phyloP scores from a whole-genome alignment of 2,329 filamentous ascomycete species.

The Rachicladosporium sp. region DNA sequence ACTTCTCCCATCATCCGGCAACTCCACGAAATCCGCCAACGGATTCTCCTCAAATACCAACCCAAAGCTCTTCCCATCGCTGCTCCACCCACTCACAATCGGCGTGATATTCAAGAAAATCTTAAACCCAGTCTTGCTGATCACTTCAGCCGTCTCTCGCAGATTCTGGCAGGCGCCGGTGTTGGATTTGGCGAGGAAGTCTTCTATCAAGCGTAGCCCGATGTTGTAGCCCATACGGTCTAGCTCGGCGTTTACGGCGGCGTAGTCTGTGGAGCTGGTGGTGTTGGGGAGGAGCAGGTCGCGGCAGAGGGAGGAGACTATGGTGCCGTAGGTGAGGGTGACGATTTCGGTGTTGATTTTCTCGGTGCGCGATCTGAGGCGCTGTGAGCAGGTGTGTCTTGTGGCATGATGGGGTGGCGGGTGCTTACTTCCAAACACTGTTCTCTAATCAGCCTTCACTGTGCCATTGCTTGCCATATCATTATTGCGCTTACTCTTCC shows the following conservation, averaged over 20 bases:
- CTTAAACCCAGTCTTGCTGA: constrained; percentile 97
- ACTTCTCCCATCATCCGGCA: constrained; percentile 87
- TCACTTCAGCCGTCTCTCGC: constrained; percentile 90
- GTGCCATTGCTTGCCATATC: constrained; percentile 6
- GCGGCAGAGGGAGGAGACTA: constrained; percentile 90
- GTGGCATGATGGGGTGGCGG: neutral
- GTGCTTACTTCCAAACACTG: constrained; percentile 82
- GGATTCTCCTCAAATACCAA: constrained; percentile 95
- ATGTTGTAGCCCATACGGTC: constrained; percentile 99
- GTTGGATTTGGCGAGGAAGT: constrained; percentile 92
- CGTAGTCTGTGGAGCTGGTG: constrained; percentile 65
- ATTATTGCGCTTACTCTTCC: constrained; percentile 51
- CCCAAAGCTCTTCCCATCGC: constrained; percentile 91
- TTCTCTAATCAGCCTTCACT: constrained; percentile 22
- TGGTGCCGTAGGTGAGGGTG: constrained; percentile 92
- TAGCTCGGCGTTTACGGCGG: constrained; percentile 91
- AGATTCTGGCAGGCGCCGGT: constrained; percentile 85
- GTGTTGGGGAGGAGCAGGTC: constrained; percentile 49
- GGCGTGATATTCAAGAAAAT: constrained; percentile 97
- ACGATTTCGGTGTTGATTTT: constrained; percentile 98
- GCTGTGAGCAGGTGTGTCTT: neutral
- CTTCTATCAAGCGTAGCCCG: constrained; percentile 85
- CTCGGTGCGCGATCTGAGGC: constrained; percentile 74
- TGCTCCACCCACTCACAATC: constrained; percentile 87
- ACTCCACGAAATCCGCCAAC: constrained; percentile 89